Evolutionary conservation across 2,329 filamentous ascomycete genomes (phyloP).

Genomic region (Mariannaea elegans): DNA sequence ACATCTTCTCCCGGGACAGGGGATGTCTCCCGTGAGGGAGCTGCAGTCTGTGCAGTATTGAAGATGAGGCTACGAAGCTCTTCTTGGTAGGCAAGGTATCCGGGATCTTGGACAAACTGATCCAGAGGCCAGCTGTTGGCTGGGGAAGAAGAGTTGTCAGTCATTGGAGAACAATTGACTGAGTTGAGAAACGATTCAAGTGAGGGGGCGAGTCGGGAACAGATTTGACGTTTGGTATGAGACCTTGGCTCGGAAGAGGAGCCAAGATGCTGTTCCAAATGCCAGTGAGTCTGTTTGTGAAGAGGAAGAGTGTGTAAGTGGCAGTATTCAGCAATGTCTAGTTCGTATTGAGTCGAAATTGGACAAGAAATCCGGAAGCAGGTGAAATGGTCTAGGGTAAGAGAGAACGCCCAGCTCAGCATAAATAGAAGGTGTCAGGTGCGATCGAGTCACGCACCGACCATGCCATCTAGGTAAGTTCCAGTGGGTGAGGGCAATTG

Average conservation of each 20-base stretch:
- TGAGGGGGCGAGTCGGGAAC: not conserved
- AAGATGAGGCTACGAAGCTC: constrained; percentile 57
- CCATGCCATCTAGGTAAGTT: not conserved
- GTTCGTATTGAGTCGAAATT: not conserved
- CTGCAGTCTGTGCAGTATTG: constrained; percentile 53
- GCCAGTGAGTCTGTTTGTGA: not conserved
- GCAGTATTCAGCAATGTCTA: not conserved
- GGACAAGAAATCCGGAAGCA: not conserved
- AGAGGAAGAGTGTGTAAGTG: not conserved
- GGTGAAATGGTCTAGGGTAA: constrained; percentile 13
- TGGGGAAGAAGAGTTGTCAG: constrained; percentile 38
- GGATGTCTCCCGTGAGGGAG: constrained; percentile 51
- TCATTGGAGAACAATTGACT: constrained; percentile 14
- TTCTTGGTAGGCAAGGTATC: constrained; percentile 56
- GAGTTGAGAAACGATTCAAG: not conserved
- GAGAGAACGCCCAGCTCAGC: constrained; percentile 2
- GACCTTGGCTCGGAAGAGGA: not conserved
- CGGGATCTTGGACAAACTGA: constrained; percentile 50
- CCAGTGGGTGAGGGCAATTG: constrained; percentile 20
- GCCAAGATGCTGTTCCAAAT: not conserved
- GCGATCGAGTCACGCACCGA: constrained; percentile 9
- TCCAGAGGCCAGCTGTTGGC: constrained; percentile 45
- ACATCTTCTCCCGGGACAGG: constrained; percentile 38
- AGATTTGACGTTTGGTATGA: not conserved
- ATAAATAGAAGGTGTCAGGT: no score